Evolutionary conservation across 371 early-diverging fungal species (phyloP).

Genomic region (Syncephalis plumigaleata): DNA sequence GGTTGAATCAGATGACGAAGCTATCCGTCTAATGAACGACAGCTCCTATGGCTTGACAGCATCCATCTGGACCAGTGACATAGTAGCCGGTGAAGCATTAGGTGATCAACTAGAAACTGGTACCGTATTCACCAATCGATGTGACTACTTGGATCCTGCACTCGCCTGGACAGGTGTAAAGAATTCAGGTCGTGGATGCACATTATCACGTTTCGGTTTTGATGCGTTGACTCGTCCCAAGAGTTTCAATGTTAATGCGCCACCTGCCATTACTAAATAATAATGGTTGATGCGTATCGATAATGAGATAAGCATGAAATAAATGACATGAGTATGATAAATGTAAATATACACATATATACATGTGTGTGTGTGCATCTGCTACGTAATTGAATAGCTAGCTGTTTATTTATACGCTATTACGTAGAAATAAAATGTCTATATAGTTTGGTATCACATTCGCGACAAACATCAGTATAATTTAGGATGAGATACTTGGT

Average conservation of each 20-base stretch:
- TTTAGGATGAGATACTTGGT: too few relatives aligned
- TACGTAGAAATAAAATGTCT: too few relatives aligned
- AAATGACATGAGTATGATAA: too few relatives aligned
- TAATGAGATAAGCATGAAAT: too few relatives aligned
- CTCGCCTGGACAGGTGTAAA: slow-evolving; percentile 71
- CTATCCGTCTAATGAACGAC: slow-evolving; percentile 64
- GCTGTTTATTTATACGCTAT: too few relatives aligned
- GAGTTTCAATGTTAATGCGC: slow-evolving; percentile 20
- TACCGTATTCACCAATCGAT: slow-evolving; percentile 77
- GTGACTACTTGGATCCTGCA: slow-evolving; percentile 66
- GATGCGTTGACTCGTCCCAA: slow-evolving; percentile 36
- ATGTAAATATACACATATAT: too few relatives aligned
- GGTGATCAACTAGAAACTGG: slow-evolving; percentile 59
- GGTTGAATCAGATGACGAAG: slow-evolving; percentile 55
- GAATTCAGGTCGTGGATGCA: slow-evolving; percentile 61
- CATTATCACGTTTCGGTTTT: slow-evolving; percentile 22
- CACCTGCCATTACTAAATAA: too few relatives aligned
- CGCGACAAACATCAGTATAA: too few relatives aligned
- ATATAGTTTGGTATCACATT: too few relatives aligned
- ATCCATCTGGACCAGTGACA: slow-evolving; percentile 59
- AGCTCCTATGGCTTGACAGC: slow-evolving; percentile 70
- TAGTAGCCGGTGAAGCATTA: slow-evolving; percentile 33
- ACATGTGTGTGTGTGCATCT: too few relatives aligned
- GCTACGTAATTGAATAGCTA: too few relatives aligned
- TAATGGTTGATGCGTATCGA: too few relatives aligned